Evolutionary conservation across 225 moss, liverwort and hornwort species (phyloP).

Genomic region (Pleurozium schreberi): DNA sequence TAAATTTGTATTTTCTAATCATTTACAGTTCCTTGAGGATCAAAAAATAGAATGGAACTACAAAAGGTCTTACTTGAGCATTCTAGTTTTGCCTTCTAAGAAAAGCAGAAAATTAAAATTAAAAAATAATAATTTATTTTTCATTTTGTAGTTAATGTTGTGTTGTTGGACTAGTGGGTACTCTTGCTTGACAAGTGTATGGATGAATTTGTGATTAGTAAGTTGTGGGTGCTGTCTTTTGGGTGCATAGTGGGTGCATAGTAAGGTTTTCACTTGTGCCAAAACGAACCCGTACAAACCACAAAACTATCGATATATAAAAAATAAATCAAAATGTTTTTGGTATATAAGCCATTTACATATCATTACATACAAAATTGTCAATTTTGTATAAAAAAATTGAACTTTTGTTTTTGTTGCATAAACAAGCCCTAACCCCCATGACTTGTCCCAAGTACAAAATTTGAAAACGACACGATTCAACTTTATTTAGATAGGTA

Average conservation of each 20-base stretch:
- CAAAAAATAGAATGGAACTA: no score
- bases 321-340: no score
- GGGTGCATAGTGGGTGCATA: no score
- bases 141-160: background rate
- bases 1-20: background rate
- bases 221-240: no score
- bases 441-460: background rate
- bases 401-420: background rate
- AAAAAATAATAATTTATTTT: background rate
- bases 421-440: fast-evolving
- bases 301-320: background rate
- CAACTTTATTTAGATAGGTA: background rate
- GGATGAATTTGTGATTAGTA: background rate
- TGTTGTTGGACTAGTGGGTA: fast-evolving
- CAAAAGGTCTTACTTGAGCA: fast-evolving
- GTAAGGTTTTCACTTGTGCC: no score
- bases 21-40: no score
- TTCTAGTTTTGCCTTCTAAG: no score
- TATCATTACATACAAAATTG: background rate
- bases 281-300: fast-evolving
- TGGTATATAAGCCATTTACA: no score
- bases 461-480: background rate
- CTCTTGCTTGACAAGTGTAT: background rate
- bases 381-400: fast-evolving
- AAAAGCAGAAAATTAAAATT: fast-evolving